Base-by-base conservation (phyloP, 768 basidiomycete species). In the Kwoniella dendrophila region DNA sequence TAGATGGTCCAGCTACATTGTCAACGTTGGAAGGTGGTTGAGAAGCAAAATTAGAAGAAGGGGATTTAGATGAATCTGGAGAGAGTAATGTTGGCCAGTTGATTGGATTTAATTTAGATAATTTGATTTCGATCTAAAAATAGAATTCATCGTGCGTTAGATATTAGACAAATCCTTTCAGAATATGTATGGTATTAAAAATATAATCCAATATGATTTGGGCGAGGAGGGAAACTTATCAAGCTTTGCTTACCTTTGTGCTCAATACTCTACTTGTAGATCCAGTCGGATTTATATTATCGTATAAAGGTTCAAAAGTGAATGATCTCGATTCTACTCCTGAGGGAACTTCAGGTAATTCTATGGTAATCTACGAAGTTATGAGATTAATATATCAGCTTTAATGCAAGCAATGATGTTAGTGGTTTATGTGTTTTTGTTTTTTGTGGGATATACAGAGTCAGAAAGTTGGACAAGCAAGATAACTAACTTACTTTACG, bases 231-330 rank as follows among this genome's bases (percentile, higher is more conserved):
- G n/a, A n/a, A n/a, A n/a, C n/a, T n/a, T 7, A 34, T 0, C 11
- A 8, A 20, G 40, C 45, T 10, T 14, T 10, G 40, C 70, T 45
- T 29, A 73, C 77, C 79, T 97, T 97, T 70, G 92, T 87, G 74
- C 87, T 89, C 22, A 90, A 86, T 18, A 94, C 86, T 11, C 85
- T 85, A 75, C 81, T 88, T 26, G 83, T 82, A 68, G 86, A 85
- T 59, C 82, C 81, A 30, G 82, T 81, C 4, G 87, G 80, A 74
- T 88, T 84, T 71, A 97, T 90, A 75, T 87, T 86, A 41, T 89
- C 90, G 71, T 88, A 88, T 14, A 97, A 82, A 8, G 93, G 94
- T 58, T 89, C 86, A 14, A 97, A 81, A 4, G 82, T 80, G 43
- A 94, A 83, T n/a, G 76, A 74, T 68, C 87, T 88, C 47, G 89